Percentiles rank a stretch among this genome's conserved stretches.
These are phyloP conservation scores for Trichosporon faecale DNA, from an alignment of 1,284 basidiomycete genomes.

Conservation along the genomic window DNA sequence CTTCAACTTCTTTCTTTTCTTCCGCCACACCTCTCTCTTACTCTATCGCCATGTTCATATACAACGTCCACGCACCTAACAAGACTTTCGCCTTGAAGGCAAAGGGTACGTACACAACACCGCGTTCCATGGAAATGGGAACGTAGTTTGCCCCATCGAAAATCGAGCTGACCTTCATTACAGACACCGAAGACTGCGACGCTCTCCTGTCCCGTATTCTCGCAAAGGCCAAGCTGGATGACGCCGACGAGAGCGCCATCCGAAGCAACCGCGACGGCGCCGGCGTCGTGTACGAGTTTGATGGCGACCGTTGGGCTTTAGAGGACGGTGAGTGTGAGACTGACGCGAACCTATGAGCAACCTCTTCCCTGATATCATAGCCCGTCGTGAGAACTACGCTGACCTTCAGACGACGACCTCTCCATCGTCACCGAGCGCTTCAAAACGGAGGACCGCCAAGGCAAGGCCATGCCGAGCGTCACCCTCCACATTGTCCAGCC, in stretches of 20 bases:
- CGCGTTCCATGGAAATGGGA: background rate
- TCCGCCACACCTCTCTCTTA: background rate
- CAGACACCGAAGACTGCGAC: constrained; percentile 39
- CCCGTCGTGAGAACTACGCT: background rate
- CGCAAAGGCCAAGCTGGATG: constrained; percentile 31
- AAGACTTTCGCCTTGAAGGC: constrained; percentile 33
- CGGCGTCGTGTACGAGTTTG: constrained; percentile 48
- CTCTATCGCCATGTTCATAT: constrained; percentile 37
- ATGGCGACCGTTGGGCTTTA: constrained; percentile 46
- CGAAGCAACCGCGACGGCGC: constrained; percentile 34
- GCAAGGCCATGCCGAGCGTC: constrained; percentile 30
- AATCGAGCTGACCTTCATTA: background rate
- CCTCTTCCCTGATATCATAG: background rate
- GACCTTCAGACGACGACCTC: constrained; percentile 49
- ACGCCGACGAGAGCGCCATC: constrained; percentile 20
- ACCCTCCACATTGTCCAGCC: constrained; percentile 24
- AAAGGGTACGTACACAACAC: constrained; percentile 13
- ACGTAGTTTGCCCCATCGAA: background rate
- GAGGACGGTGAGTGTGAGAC: constrained; percentile 48
- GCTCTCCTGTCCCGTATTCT: constrained; percentile 39
- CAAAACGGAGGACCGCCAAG: constrained; percentile 30
- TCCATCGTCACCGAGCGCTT: constrained; percentile 51
- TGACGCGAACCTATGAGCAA: background rate
- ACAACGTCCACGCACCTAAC: constrained; percentile 50
- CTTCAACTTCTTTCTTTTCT: background rate